Evolutionary conservation across 2,329 filamentous ascomycete genomes (phyloP).

Genomic region (Botrytis tulipae): DNA sequence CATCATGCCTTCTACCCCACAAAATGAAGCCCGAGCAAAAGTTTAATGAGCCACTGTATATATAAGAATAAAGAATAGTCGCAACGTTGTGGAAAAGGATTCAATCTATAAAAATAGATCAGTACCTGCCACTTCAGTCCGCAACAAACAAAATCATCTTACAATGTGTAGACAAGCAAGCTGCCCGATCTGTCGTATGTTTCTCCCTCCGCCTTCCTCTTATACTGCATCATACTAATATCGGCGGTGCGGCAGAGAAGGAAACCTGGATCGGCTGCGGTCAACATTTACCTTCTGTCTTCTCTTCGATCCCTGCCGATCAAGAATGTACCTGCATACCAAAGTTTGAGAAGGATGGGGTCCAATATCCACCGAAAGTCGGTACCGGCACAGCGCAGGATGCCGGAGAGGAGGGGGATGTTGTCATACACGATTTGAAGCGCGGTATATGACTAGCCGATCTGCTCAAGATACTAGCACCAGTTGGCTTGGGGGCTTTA

Average conservation of each 20-base stretch:
- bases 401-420: slow-evolving; percentile 11
- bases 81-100: not conserved
- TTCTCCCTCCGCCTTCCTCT: slow-evolving; percentile 6
- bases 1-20: not conserved
- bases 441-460: slow-evolving; percentile 14
- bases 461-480: not conserved
- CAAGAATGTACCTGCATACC: slow-evolving; percentile 54
- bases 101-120: not conserved
- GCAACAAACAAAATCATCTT: too few relatives aligned
- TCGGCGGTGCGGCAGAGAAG: slow-evolving; percentile 43
- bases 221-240: slow-evolving; percentile 14
- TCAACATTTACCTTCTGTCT: slow-evolving; percentile 50
- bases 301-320: slow-evolving; percentile 49
- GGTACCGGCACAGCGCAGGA: slow-evolving; percentile 27
- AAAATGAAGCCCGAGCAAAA: slow-evolving; percentile 1
- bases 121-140: not conserved
- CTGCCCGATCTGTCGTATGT: slow-evolving; percentile 51
- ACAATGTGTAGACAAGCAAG: slow-evolving; percentile 52
- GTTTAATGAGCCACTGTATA: not conserved
- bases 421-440: slow-evolving; percentile 20
- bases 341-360: slow-evolving; percentile 50
- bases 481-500: not conserved
- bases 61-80: not conserved
- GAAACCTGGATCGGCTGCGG: slow-evolving; percentile 54
- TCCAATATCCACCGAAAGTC: slow-evolving; percentile 54